Conservation (phyloP, 257 asterid genomes). For the Lavandula angustifolia region DNA sequence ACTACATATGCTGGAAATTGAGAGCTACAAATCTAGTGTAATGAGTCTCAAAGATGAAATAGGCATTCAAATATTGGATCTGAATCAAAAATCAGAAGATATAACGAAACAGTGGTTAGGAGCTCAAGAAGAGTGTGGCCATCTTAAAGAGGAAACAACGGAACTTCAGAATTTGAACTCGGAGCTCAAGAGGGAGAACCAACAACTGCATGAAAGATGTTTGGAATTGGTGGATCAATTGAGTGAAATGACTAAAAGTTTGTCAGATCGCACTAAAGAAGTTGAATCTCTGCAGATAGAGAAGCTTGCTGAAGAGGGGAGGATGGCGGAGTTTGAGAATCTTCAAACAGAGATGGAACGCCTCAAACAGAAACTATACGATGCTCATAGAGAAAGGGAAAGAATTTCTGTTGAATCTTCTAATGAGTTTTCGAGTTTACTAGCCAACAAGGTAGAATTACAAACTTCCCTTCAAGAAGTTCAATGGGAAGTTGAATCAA, state of each 20-base stretch:
- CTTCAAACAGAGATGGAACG: slow-evolving; percentile 45
- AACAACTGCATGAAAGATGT: slow-evolving; percentile 44
- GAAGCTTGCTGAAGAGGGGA: slow-evolving; percentile 40
- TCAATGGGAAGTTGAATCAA: slow-evolving; percentile 36
- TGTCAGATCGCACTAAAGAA: slow-evolving; percentile 46
- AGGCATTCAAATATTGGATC: slow-evolving; percentile 40
- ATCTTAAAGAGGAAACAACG: slow-evolving; percentile 40
- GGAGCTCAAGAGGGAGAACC: slow-evolving; percentile 47
- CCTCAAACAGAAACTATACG: slow-evolving; percentile 29
- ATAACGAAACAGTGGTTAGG: slow-evolving; percentile 39
- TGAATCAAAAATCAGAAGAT: slow-evolving; percentile 42
- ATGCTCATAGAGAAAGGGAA: slow-evolving; percentile 44
- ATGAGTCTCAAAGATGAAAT: slow-evolving; percentile 46
- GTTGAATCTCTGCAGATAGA: slow-evolving; percentile 54
- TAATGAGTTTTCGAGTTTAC: slow-evolving; percentile 43
- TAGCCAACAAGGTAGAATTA: slow-evolving; percentile 45
- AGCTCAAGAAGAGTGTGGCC: slow-evolving; percentile 50
- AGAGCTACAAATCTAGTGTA: slow-evolving; percentile 36
- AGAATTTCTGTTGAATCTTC: slow-evolving; percentile 42
- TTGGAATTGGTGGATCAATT: slow-evolving; percentile 46
- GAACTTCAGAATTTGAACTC: slow-evolving; percentile 40
- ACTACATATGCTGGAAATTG: slow-evolving; percentile 39
- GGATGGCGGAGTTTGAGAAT: slow-evolving; percentile 38
- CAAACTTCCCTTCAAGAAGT: slow-evolving; percentile 50
- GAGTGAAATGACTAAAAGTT: slow-evolving; percentile 40